Base-by-base conservation (phyloP, 192 early-diverging fungal genomes). In the Obelidium mucronatum region DNA sequence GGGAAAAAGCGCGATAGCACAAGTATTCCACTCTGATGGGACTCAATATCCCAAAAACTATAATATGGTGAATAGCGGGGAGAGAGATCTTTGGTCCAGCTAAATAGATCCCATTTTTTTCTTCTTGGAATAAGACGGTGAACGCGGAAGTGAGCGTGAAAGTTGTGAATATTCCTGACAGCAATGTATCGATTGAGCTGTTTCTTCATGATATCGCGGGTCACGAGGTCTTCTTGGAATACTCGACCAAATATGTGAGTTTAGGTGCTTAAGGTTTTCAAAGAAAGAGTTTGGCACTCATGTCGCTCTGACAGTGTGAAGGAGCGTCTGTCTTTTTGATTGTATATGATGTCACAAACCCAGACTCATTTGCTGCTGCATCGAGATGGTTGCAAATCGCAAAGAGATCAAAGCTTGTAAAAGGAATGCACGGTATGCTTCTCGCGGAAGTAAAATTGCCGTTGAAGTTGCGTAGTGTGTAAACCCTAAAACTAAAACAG, bases 141-240 rank as follows among this genome's bases (percentile, higher is more conserved):
- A 85, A 88, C 69, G 64, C 55, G 15, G 87, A 88, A 63, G 63
- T 86, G 39, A 66, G 67, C 40, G 81, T 86, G 48, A 88, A 88
- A 42, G 67, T 77, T n/a, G 82, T 88, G 68, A 83, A 86, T 62
- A 86, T 88, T 48, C 84, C 85, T 40, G 87, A 88, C 40, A 81
- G 78, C 22, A 73, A 80, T 58, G 74, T 76, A 24, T 80, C 84
- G 17, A 78, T 86, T 28, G 87, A 88, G 36, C 28, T 88, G 63
- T 88, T 78, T 69, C 55, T 88, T 13, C 61, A 76, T 62, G 87
- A 88, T 54, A 36, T 86, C 1, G 82, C 65, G 5, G 84, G 87
- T 17, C 65, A 83, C 44, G 87, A 88, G 13, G 60, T 78, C 5
- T 72, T 71, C 34, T 8, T 61, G n/a, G 65, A 75, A 42, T 73